These are phyloP conservation scores for Moniliophthora roreri DNA, from an alignment of 1,284 basidiomycete species.

Conservation along the genomic window DNA sequence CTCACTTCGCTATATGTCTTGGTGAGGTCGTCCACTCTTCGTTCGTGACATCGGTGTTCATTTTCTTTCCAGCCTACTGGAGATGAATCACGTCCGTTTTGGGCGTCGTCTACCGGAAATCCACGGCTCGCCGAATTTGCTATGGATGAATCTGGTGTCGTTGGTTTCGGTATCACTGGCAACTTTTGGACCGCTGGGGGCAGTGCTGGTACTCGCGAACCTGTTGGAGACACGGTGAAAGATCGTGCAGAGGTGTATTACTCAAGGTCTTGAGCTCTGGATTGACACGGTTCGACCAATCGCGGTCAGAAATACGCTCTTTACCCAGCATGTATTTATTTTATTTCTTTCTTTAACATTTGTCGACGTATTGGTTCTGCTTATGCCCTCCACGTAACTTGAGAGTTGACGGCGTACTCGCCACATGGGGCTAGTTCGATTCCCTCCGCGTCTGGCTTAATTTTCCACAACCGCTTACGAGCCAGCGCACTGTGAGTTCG, in stretches of 20 bases:
- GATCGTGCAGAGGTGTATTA: conserved; percentile 5
- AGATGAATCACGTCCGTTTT: neutral
- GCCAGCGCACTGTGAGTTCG: no score
- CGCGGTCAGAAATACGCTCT: no score
- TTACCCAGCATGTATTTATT: no score
- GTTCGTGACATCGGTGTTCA: neutral
- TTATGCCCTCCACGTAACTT: no score
- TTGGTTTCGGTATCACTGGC: neutral
- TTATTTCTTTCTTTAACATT: no score
- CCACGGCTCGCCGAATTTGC: conserved; percentile 13
- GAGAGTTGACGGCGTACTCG: no score
- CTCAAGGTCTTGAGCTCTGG: no score
- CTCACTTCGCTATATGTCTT: conserved; percentile 13
- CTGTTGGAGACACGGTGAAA: neutral
- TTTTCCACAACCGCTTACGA: no score
- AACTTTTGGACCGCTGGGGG: conserved; percentile 12
- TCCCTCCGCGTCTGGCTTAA: no score
- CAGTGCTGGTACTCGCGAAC: neutral
- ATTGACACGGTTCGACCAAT: no score
- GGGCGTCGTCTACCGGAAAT: neutral
- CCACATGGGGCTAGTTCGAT: no score
- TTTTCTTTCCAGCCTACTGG: neutral
- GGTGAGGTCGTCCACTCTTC: conserved; percentile 10
- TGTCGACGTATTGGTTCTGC: no score
- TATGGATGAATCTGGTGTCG: neutral